Evolutionary conservation across 805 yeast genomes (phyloP).

Genomic region (Naumovozyma baii): DNA sequence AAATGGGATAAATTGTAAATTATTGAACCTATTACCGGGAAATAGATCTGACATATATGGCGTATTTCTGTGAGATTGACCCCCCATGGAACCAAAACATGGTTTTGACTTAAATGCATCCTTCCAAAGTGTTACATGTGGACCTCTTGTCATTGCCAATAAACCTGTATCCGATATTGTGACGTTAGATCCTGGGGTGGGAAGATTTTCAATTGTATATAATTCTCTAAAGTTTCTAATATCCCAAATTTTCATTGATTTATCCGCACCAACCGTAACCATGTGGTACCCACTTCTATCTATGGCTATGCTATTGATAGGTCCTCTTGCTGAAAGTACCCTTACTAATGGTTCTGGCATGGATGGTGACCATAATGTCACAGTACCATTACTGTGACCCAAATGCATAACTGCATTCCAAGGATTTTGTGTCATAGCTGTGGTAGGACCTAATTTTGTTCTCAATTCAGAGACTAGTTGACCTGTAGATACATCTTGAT

Average conservation of each 20-base stretch:
- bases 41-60: conserved; percentile 90
- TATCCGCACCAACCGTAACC: conserved; percentile 89
- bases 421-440: conserved; percentile 81
- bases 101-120: conserved; percentile 64
- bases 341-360: conserved; percentile 79
- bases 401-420: conserved; percentile 92
- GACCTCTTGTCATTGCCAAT: conserved; percentile 88
- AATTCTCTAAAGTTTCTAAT: conserved; percentile 70
- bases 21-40: conserved; percentile 66
- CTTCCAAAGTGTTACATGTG: conserved; percentile 91
- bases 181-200: conserved; percentile 76
- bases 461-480: conserved; percentile 69
- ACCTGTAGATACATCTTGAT: conserved; percentile 95
- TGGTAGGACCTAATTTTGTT: conserved; percentile 86
- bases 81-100: conserved; percentile 31
- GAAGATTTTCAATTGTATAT: conserved; percentile 50
- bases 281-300: conserved; percentile 89
- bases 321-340: conserved; percentile 74
- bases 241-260: conserved; percentile 84
- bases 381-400: conserved; percentile 90
- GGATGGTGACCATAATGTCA: conserved; percentile 87
- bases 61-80: conserved; percentile 33
- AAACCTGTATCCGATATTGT: conserved; percentile 83
- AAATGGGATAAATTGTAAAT: conserved; percentile 74
- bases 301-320: conserved; percentile 73